These are phyloP conservation scores for Phytophthora pini DNA, from an alignment of 352 stramenopile genomes.

Conservation along the genomic window DNA sequence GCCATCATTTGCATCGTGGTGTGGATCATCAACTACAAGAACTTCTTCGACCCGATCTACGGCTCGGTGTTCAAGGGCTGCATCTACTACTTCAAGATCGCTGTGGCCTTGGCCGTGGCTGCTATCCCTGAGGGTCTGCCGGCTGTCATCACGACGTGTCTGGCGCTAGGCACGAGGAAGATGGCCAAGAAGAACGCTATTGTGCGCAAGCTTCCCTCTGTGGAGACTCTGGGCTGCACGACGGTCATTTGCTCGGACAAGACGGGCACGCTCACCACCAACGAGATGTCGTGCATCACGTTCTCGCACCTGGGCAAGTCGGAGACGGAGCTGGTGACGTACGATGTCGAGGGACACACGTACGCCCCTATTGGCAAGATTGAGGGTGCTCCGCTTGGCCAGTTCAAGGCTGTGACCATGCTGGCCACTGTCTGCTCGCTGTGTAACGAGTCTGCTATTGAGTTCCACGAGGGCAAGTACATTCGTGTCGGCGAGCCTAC, in stretches of 20 bases:
- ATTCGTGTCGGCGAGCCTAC: conserved; percentile 96
- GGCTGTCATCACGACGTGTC: conserved; percentile 98
- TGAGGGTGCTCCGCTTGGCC: conserved; percentile 46
- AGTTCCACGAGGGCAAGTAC: conserved; percentile 90
- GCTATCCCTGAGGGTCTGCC: conserved; percentile 99
- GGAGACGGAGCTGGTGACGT: conserved; percentile 87
- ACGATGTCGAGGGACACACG: conserved; percentile 93
- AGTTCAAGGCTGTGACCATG: conserved; percentile 82
- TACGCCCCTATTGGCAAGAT: conserved; percentile 92
- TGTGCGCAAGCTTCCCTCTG: conserved; percentile 97
- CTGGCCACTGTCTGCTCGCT: conserved; percentile 93
- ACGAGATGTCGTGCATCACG: conserved; percentile 96
- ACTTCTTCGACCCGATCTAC: conserved; percentile 93
- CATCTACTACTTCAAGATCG: conserved; percentile 99
- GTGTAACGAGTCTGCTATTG: conserved; percentile 97
- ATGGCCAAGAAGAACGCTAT: conserved; percentile 99
- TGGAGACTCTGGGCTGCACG: conserved; percentile 98
- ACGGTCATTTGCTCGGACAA: conserved; percentile 95
- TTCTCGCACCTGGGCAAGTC: conserved; percentile 72
- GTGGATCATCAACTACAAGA: conserved; percentile 98
- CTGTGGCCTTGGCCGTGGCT: conserved; percentile 97
- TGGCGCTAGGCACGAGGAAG: conserved; percentile 94
- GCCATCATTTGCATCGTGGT: conserved; percentile 97
- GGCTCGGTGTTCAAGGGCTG: conserved; percentile 94
- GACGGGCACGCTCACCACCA: conserved; percentile 97